Evolutionary conservation across 2,329 filamentous ascomycete species (phyloP).

Genomic region (Pezicula rhizophila): DNA sequence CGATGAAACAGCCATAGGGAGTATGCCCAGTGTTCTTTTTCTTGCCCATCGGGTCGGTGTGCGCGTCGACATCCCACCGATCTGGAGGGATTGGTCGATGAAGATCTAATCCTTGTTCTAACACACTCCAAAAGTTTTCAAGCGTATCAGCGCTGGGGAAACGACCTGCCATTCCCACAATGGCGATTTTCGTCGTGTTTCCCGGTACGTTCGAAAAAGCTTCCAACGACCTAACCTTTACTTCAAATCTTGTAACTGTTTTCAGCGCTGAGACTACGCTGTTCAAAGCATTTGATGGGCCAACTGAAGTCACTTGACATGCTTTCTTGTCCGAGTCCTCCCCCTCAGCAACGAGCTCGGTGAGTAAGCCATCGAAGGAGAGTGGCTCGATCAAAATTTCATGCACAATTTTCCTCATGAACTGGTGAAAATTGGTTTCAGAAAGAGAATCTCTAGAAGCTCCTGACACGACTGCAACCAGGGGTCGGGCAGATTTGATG

Average conservation of each 20-base stretch:
- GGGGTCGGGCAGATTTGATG: no score
- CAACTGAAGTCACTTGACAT: no score
- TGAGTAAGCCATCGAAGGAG: slow-evolving; percentile 41
- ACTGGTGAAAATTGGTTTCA: not conserved
- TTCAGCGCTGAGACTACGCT: no score
- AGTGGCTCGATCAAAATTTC: slow-evolving; percentile 47
- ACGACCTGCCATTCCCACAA: slow-evolving; percentile 75
- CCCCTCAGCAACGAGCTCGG: slow-evolving; percentile 39
- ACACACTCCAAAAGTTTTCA: slow-evolving; percentile 68
- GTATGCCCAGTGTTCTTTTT: slow-evolving; percentile 71
- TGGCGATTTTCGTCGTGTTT: slow-evolving; percentile 62
- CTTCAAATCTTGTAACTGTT: no score
- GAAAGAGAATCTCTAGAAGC: no score
- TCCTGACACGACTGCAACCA: no score
- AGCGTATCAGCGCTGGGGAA: slow-evolving; percentile 68
- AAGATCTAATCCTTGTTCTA: slow-evolving; percentile 70
- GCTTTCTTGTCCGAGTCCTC: slow-evolving; percentile 20
- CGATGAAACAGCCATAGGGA: slow-evolving; percentile 65
- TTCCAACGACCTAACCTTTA: no score
- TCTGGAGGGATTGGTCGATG: slow-evolving; percentile 60
- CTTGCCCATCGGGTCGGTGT: slow-evolving; percentile 67
- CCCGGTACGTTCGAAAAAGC: no score
- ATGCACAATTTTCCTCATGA: slow-evolving; percentile 23
- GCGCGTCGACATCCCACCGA: slow-evolving; percentile 67
- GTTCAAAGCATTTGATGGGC: no score